Evolutionary conservation across 768 basidiomycete genomes (phyloP).

Genomic region (Boletus reticulatus): DNA sequence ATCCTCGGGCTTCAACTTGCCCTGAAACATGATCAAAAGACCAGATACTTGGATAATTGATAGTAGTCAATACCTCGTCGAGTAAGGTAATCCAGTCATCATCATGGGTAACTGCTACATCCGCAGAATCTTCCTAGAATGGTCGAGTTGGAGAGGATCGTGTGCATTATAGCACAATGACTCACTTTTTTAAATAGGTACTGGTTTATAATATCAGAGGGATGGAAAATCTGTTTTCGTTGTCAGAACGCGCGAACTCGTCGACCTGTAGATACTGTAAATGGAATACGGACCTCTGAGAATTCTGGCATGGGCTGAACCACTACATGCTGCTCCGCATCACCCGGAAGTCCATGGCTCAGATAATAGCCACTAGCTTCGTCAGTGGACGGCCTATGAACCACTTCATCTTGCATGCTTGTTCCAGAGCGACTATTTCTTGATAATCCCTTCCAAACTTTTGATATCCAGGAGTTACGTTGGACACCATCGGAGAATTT

Average conservation of each 20-base stretch:
- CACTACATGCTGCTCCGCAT: background rate
- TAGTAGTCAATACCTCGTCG: background rate
- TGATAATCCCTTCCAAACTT: too few species aligned
- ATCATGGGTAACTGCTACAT: constrained; percentile 5
- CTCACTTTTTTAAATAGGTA: background rate
- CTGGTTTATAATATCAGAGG: constrained; percentile 11
- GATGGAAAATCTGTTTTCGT: constrained; percentile 8
- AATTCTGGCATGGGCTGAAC: background rate
- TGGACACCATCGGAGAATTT: too few species aligned
- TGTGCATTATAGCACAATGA: background rate
- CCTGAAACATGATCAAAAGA: background rate
- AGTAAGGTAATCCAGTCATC: constrained; percentile 2
- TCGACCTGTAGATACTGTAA: too few species aligned
- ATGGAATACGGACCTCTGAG: background rate
- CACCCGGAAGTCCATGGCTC: background rate
- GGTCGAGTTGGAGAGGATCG: background rate
- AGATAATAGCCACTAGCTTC: too few species aligned
- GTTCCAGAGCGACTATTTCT: too few species aligned
- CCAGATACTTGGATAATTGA: background rate
- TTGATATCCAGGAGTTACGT: too few species aligned
- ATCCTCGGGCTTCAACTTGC: background rate
- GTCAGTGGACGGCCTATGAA: background rate
- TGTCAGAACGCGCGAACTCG: background rate
- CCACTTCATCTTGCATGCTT: background rate
- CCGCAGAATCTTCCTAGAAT: background rate